A percentile compares a stretch with the other conserved stretches of the same genome.
Evolutionary conservation across 441 rosid species (phyloP).

Genomic region (Croton laevigatus): DNA sequence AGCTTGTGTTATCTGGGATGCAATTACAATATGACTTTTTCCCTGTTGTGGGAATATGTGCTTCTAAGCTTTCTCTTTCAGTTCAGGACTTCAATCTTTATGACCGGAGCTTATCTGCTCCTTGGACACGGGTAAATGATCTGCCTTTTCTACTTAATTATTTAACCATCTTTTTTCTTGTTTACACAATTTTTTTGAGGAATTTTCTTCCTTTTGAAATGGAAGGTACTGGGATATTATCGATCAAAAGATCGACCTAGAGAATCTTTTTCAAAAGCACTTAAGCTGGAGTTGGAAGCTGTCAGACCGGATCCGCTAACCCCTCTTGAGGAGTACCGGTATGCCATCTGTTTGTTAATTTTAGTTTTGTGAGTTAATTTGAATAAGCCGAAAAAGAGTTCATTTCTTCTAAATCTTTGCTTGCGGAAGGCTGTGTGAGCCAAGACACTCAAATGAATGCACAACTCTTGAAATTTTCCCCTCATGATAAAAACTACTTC

Average conservation of each 20-base stretch:
- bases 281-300: slow-evolving; percentile 81
- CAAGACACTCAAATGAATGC: background rate
- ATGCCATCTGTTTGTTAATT: slow-evolving; percentile 20
- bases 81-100: slow-evolving; percentile 70
- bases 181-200: slow-evolving; percentile 21
- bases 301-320: slow-evolving; percentile 86
- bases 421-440: background rate
- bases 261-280: slow-evolving; percentile 78
- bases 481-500: background rate
- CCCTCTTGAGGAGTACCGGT: slow-evolving; percentile 99
- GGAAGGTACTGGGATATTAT: slow-evolving; percentile 77
- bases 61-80: slow-evolving; percentile 70
- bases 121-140: slow-evolving; percentile 73
- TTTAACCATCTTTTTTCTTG: slow-evolving; percentile 9
- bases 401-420: background rate
- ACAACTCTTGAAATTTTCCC: background rate
- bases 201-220: slow-evolving; percentile 26
- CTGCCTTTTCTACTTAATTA: slow-evolving; percentile 4
- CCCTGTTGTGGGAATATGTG: slow-evolving; percentile 61
- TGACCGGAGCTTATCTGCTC: slow-evolving; percentile 75
- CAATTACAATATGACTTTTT: slow-evolving; percentile 60
- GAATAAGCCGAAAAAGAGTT: background rate
- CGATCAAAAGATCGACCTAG: slow-evolving; percentile 88
- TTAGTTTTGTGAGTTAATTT: slow-evolving; percentile 9
- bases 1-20: slow-evolving; percentile 66